These are phyloP conservation scores for Orbilia quercus DNA, from an alignment of 2,329 filamentous ascomycete genomes.

Conservation along the genomic window DNA sequence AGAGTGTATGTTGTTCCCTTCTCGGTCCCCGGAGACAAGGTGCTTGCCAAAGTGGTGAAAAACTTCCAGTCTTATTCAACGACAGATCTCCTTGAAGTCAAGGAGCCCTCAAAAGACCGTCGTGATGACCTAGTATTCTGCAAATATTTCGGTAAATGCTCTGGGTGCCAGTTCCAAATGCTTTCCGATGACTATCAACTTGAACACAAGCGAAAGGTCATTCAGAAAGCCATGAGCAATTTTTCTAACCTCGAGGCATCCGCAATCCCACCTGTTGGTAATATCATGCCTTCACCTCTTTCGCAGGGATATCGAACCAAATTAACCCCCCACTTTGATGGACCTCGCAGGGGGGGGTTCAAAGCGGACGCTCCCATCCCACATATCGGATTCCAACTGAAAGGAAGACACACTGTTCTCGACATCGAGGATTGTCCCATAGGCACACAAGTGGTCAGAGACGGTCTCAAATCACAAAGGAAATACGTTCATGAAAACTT, in stretches of 20 bases:
- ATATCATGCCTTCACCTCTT: conserved; percentile 89
- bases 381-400: conserved; percentile 88
- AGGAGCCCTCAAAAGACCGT: conserved; percentile 77
- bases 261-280: conserved; percentile 77
- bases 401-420: conserved; percentile 80
- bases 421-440: conserved; percentile 99
- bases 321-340: conserved; percentile 94
- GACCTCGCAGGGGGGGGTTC: conserved; percentile 70
- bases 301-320: conserved; percentile 97
- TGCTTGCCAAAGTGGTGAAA: conserved; percentile 80
- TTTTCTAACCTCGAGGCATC: conserved; percentile 85
- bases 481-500: conserved; percentile 77
- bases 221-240: conserved; percentile 90
- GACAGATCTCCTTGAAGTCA: conserved; percentile 83
- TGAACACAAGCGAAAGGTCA: conserved; percentile 81
- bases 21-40: conserved; percentile 82
- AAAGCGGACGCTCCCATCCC: conserved; percentile 69
- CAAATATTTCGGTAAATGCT: conserved; percentile 86
- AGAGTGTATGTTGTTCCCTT: conserved; percentile 90
- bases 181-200: conserved; percentile 88
- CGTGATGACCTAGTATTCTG: conserved; percentile 82
- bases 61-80: conserved; percentile 78
- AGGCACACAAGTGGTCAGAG: conserved; percentile 83
- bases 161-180: conserved; percentile 98
- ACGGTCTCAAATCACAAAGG: conserved; percentile 83